A percentile compares a stretch with the other conserved stretches of the same genome.
Conservation (phyloP, 1,284 basidiomycete species). For the Psilocybe mexicana region DNA sequence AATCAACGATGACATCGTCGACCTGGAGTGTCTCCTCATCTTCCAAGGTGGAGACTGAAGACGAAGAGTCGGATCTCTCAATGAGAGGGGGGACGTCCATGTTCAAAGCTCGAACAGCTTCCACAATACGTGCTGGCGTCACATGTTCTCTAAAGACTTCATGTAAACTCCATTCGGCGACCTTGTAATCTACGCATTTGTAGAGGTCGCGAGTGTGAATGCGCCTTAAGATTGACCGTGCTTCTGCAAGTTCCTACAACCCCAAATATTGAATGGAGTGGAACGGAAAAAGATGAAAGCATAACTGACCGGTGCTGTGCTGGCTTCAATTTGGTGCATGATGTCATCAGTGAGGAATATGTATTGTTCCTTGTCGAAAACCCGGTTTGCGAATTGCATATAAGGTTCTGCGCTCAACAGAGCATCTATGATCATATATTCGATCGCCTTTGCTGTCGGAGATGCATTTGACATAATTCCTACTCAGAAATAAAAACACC, state of each 20-base stretch:
- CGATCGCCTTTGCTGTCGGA: conserved; percentile 65
- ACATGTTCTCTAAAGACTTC: conserved; percentile 42
- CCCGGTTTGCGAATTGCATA: conserved; percentile 56
- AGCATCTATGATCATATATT: conserved; percentile 78
- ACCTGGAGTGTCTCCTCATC: conserved; percentile 30
- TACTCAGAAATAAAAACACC: background rate
- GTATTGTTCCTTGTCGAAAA: conserved; percentile 60
- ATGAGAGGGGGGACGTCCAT: conserved; percentile 7
- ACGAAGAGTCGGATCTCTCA: background rate
- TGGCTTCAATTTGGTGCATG: conserved; percentile 56
- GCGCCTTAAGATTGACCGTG: conserved; percentile 60
- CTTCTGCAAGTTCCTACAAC: conserved; percentile 56
- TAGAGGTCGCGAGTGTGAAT: conserved; percentile 67
- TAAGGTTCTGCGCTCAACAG: conserved; percentile 63
- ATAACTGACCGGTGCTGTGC: conserved; percentile 45
- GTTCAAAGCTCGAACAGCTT: conserved; percentile 37
- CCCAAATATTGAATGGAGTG: background rate
- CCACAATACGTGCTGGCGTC: conserved; percentile 56
- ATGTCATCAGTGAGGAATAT: conserved; percentile 69
- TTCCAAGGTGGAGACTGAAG: conserved; percentile 2
- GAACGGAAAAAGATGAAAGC: background rate
- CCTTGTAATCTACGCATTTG: conserved; percentile 65
- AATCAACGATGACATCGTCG: conserved; percentile 63
- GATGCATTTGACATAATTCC: background rate
- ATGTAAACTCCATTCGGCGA: conserved; percentile 51